Conservation (phyloP, 345 rosid genomes). For the Bruguiera sexangula region DNA sequence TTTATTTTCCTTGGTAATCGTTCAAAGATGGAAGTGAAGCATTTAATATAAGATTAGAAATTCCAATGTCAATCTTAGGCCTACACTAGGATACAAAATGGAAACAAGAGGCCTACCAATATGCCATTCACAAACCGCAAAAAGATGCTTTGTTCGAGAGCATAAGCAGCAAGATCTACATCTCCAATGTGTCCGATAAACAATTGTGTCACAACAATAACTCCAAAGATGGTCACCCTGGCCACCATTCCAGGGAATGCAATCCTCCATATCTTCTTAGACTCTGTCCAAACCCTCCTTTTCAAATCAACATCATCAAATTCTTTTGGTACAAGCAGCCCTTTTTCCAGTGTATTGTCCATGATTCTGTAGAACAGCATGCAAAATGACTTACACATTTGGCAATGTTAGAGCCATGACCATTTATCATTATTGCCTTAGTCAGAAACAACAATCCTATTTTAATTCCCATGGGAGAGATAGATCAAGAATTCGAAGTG, state of each 20-base stretch:
- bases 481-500: no score
- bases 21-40: neutral
- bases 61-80: no score
- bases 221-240: constrained; percentile 24
- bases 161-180: constrained; percentile 35
- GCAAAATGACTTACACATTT: neutral
- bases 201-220: constrained; percentile 11
- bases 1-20: no score
- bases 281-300: constrained; percentile 24
- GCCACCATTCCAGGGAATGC: constrained; percentile 31
- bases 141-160: constrained; percentile 27
- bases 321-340: constrained; percentile 20
- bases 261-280: constrained; percentile 36
- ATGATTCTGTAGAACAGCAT: neutral
- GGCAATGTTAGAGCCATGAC: no score
- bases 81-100: neutral
- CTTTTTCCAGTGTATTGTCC: constrained; percentile 16
- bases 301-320: neutral
- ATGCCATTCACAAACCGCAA: constrained; percentile 31
- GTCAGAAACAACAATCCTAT: no score
- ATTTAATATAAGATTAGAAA: neutral
- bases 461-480: no score
- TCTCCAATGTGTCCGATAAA: constrained; percentile 37
- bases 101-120: constrained; percentile 12
- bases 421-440: no score